Evolutionary conservation across 306 rosid species (phyloP), one percentile per base, ranked within the genome.

Genomic region (Quercus berberidifolia): DNA sequence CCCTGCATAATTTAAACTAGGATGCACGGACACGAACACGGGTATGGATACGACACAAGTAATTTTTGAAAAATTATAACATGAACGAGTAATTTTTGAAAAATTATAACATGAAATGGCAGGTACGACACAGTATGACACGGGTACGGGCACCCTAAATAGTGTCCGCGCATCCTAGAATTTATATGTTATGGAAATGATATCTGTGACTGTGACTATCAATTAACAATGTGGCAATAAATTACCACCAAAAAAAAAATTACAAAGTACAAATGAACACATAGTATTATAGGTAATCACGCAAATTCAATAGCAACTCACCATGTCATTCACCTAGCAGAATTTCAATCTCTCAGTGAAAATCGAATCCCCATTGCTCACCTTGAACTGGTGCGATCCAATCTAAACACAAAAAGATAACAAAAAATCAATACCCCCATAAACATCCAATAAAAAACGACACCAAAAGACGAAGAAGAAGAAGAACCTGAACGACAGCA

Each of bases 341-440:
- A 93, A 91, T 55, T 96, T 96, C 89, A 91, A 81, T 67, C 93
- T 90, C 63, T 96, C 98, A 0, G 97, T 87, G 88, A 91, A 93
- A 90, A 93, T 84, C 86, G 89, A 79, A 80, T 96, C 96, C 80
- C 96, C 78, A 17, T 93, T 96, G 88, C 99, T 90, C 60, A 90
- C 93, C 89, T 95, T 93, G 83, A 93, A 93, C 87, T 95, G 98
- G 79, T 95, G 98, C 15, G 98, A 95, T 57, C 99, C 98, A 83
- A 93, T 80, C 98, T 93, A 79, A 69, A 38, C 71, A 65, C 71
- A 69, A 55, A 2, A 26, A 60, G 8, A 51, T 15, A 21, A 31
- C 52, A 7, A 20, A 52, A 80, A 65, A 20, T 46, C 59, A 84
- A 28, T 63, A 68, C 59, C 68, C 28, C 69, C 6, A 17, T 26